Evolutionary conservation across 345 rosid species (phyloP), one percentile per base, ranked within the genome.

Genomic region (Eucalyptus erythrocorys): DNA sequence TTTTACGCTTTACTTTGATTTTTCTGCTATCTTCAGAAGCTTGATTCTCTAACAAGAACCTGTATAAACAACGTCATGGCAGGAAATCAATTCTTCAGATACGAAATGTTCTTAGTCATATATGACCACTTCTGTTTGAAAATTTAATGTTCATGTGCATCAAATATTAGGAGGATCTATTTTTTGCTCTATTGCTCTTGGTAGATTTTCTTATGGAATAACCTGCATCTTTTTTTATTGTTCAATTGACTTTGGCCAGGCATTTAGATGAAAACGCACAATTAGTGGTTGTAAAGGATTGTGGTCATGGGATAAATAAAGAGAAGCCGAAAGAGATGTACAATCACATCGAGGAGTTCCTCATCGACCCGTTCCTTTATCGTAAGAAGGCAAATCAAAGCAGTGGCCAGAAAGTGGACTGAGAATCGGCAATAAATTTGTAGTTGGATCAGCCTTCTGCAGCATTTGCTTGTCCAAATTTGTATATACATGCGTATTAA

Each of bases 271-370:
- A 68, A 43, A 86, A 89, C 37, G 90, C 48, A 26, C 76, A 86
- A 43, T 40, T 89, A 55, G 86, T 86, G 51, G 53, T 89, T 50
- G 14, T 89, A 61, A 89, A 89, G 82, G 87, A 86, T 40, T 85
- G 88, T 26, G 90, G 90, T 32, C 90, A 89, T 45, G 88, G 86
- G 47, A 53, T 86, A 34, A 89, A 51, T 40, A 51, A 53, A 30
- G 90, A 89, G 79, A 80, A 86, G 55, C 90, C 88, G 6, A 89
- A 89, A 59, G 90, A 89, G 34, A 86, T 89, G 80, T 13, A 26
- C 16, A 32, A 71, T 13, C 90, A 89, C 59, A 45, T 89, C 6
- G 81, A 89, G 50, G 50, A 51, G 26, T 86, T 89, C 86, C 90
- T 89, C 15, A 30, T 89, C 0, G 85, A 89, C n/a, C 49, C 55